A percentile compares a stretch with the other conserved stretches of the same genome.
Evolutionary conservation across 495 filamentous ascomycete genomes (phyloP).

Genomic region (Talaromyces stipitatus): DNA sequence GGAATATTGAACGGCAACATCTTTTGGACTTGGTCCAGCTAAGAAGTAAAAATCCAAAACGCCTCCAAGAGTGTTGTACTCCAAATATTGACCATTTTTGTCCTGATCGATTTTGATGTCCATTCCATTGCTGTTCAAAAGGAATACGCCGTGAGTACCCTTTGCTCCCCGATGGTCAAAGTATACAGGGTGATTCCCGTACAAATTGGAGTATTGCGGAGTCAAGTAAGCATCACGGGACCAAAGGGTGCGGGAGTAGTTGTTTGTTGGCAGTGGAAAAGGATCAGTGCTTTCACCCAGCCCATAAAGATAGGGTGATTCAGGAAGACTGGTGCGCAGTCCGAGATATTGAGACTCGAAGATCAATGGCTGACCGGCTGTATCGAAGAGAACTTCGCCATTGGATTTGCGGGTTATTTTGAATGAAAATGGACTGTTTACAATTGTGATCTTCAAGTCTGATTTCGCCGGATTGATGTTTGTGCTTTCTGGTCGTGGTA

Average conservation of each 20-base stretch:
- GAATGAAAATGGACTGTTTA: conserved; percentile 68
- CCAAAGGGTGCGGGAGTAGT: conserved; percentile 79
- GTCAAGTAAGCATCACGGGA: conserved; percentile 64
- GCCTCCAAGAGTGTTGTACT: conserved; percentile 79
- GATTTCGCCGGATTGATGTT: conserved; percentile 17
- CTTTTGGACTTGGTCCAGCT: conserved; percentile 61
- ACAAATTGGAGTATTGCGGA: conserved; percentile 64
- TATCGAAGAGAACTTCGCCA: conserved; percentile 73
- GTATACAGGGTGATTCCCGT: conserved; percentile 80
- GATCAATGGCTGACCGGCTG: conserved; percentile 57
- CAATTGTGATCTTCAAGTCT: conserved; percentile 56
- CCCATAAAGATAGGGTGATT: conserved; percentile 66
- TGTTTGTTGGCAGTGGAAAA: conserved; percentile 59
- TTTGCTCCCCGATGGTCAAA: conserved; percentile 61
- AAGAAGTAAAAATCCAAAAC: conserved; percentile 82
- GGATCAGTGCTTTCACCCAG: conserved; percentile 74
- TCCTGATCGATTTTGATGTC: conserved; percentile 73
- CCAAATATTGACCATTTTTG: conserved; percentile 58
- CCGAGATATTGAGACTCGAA: conserved; percentile 77
- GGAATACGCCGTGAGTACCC: conserved; percentile 75
- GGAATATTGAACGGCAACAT: conserved; percentile 68
- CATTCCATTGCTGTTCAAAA: conserved; percentile 81
- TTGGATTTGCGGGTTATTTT: conserved; percentile 52
- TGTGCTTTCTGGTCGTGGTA: conserved; percentile 49
- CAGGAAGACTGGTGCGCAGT: conserved; percentile 59